Percentiles rank a stretch among this genome's conserved stretches.
Conservation (phyloP, 176 grass and related monocot genomes). For the Dactylis glomerata region DNA sequence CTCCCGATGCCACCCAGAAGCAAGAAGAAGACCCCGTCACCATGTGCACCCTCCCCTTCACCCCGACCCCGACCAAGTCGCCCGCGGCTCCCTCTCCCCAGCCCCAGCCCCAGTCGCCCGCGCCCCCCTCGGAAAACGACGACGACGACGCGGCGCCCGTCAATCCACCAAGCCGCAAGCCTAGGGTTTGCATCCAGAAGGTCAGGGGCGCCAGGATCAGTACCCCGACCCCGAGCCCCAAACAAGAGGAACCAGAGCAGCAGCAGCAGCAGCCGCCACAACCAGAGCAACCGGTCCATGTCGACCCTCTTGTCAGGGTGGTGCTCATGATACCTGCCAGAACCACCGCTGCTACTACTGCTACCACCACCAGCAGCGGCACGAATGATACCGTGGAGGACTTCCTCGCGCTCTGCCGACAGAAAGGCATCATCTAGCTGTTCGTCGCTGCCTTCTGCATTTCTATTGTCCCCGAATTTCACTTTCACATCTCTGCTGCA, state of each 20-base stretch:
- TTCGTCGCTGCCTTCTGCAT: neutral
- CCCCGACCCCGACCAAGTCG: neutral
- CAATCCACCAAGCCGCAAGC: neutral
- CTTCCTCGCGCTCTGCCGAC: slow-evolving; percentile 18
- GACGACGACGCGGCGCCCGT: neutral
- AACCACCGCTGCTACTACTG: neutral
- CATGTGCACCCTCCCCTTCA: slow-evolving; percentile 31
- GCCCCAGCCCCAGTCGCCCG: neutral
- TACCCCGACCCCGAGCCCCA: slow-evolving; percentile 11
- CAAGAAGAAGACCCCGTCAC: neutral
- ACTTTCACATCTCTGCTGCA: neutral
- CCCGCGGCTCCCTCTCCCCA: neutral
- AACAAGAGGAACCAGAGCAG: neutral
- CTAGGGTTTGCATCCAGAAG: slow-evolving; percentile 30
- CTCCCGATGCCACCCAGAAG: neutral
- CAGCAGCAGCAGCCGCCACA: neutral
- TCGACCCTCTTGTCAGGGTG: slow-evolving; percentile 20
- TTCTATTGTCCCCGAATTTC: neutral
- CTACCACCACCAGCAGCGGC: neutral
- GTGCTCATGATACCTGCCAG: slow-evolving; percentile 24
- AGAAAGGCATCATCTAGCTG: neutral
- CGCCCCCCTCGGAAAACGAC: neutral
- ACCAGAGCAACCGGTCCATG: neutral
- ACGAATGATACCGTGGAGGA: neutral
- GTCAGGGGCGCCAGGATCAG: slow-evolving; percentile 23